Conservation (phyloP, 2,329 filamentous ascomycete species). For the Penicillium fuscoglaucum region DNA sequence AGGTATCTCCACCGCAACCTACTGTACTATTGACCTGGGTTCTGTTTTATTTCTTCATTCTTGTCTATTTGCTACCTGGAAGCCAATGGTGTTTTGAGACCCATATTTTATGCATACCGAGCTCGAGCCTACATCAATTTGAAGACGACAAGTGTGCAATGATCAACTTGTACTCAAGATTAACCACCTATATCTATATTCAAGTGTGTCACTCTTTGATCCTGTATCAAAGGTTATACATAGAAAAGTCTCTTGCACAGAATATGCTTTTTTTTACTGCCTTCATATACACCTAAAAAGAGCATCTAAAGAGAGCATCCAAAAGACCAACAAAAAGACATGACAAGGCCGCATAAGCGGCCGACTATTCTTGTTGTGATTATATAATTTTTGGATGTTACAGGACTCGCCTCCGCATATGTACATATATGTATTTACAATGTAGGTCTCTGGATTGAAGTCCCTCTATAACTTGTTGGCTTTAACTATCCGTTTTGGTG, state of each 20-base stretch:
- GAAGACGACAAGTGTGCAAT: neutral
- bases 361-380: no score
- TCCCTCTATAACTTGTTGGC: neutral
- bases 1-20: conserved; percentile 20
- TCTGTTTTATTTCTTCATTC: conserved; percentile 19
- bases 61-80: conserved; percentile 19
- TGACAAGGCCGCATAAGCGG: no score
- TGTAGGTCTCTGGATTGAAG: neutral
- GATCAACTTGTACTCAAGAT: neutral
- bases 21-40: conserved; percentile 34
- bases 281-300: no score
- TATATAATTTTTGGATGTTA: neutral
- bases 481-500: neutral
- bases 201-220: neutral
- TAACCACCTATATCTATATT: neutral
- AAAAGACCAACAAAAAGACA: no score
- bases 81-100: conserved; percentile 15
- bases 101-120: conserved; percentile 28
- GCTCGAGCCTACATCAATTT: conserved; percentile 18
- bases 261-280: no score
- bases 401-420: neutral
- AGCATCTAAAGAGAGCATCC: no score
- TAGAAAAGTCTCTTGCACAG: no score
- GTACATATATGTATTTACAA: neutral
- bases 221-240: no score